phyloP scores from a whole-genome alignment of 73 alveolate genomes.

The Tetrahymena malaccensis region DNA sequence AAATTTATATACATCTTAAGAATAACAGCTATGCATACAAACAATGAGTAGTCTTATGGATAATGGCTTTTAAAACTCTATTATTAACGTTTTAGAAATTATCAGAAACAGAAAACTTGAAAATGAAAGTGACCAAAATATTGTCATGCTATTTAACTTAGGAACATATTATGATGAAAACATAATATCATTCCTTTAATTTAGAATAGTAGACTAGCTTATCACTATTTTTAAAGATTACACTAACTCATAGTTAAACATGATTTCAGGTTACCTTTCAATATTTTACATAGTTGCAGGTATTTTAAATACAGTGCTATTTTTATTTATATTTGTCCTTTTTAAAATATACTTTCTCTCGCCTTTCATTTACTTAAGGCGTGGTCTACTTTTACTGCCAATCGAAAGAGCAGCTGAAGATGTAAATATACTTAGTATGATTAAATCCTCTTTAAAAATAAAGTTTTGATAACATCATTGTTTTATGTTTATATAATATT shows the following conservation, averaged over 20 bases:
- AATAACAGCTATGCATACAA: background rate
- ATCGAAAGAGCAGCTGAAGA: background rate
- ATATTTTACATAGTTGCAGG: background rate
- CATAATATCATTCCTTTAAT: background rate
- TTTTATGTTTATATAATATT: too few relatives aligned
- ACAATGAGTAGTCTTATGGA: background rate
- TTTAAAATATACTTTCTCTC: background rate
- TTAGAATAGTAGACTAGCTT: background rate
- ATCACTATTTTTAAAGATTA: background rate
- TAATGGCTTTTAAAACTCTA: background rate
- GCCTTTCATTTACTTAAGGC: background rate
- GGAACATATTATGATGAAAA: background rate
- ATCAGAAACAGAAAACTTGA: background rate
- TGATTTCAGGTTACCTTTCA: background rate
- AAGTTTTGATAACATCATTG: background rate
- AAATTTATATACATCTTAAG: background rate
- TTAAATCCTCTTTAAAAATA: background rate
- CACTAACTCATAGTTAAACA: background rate
- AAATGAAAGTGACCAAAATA: background rate
- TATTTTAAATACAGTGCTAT: background rate
- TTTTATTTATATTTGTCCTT: background rate
- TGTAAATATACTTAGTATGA: background rate
- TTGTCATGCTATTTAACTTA: background rate
- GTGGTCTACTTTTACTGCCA: background rate
- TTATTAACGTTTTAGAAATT: background rate